Evolutionary conservation across 2,329 filamentous ascomycete species (phyloP), one percentile per base, ranked within the genome.

Genomic region (Pseudopithomyces maydicus): DNA sequence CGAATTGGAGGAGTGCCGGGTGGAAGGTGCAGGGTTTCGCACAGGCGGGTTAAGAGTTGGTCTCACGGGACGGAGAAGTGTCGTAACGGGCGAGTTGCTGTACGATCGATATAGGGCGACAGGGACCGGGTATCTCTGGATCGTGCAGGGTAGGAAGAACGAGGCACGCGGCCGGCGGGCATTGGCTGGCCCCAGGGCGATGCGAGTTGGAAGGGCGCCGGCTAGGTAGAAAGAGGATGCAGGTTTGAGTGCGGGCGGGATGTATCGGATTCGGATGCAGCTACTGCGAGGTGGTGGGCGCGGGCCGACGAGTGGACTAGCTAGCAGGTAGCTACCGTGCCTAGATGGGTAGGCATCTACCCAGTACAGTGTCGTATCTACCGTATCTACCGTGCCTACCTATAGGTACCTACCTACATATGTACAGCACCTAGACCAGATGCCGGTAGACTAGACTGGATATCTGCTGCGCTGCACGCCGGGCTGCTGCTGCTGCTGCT

Each of bases 71-170:
- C 43, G 32, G 6, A 32, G 26, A 15, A 4, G 32, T 29, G 7
- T 19, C 15, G 22, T 12, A 14, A 14, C 10, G 20, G 23, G 4
- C 11, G 41, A 17, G 15, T 42, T 43, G 47, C 47, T 51, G 48
- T 51, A 51, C 23, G 48, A 51, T 51, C 48, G 48, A 51, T 51
- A 43, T 22, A 26, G 48, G 23, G 8, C 19, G 48, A 42, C 38
- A 51, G 46, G 46, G 48, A 51, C 38, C 38, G 48, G 48, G 48
- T 43, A 35, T 51, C 38, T 51, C 48, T 29, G 36, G 48, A 51
- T 51, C 23, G 48, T 35, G 38, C 48, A 42, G 17, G 33, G 38
- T 4, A 29, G 12, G 47, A 23, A 50, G 20, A 23, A 42, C 36
- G 20, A 32, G 14, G 26, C 23, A 33, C 10, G 23, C 48, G 23